phyloP scores from a whole-genome alignment of 208 protist species.

The Leptomonas pyrrhocoris region DNA sequence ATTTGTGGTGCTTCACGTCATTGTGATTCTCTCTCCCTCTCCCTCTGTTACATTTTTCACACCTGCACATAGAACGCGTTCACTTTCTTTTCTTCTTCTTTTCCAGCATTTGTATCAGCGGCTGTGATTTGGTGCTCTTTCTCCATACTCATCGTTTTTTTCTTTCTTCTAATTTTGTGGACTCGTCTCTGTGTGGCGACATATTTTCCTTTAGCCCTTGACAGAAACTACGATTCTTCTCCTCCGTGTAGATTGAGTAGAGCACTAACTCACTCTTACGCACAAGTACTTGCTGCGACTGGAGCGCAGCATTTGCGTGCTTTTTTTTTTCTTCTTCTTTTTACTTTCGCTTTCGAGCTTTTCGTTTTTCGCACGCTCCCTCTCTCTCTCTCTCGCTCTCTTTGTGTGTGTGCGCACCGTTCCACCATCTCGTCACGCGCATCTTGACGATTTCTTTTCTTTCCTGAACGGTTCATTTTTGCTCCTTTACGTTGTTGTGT shows the following conservation, averaged over 20 bases:
- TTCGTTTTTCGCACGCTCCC: too few relatives aligned
- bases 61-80: background rate
- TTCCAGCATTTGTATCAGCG: background rate
- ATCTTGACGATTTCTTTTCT: too few relatives aligned
- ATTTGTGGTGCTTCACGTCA: too few relatives aligned
- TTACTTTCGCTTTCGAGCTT: too few relatives aligned
- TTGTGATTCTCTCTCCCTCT: too few relatives aligned
- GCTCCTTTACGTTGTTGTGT: background rate
- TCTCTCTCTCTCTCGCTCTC: too few relatives aligned
- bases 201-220: background rate
- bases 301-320: conserved; percentile 1
- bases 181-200: background rate
- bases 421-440: too few relatives aligned
- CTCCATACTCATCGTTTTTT: background rate
- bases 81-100: background rate
- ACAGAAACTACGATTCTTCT: too few relatives aligned
- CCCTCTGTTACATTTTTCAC: too few relatives aligned
- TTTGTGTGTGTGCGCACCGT: too few relatives aligned
- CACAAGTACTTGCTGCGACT: conserved; percentile 3
- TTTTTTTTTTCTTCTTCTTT: conserved; percentile 1
- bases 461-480: too few relatives aligned
- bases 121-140: background rate
- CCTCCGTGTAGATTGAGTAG: background rate
- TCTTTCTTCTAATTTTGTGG: conserved; percentile 4
- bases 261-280: too few relatives aligned